phyloP scores from a whole-genome alignment of 1,284 basidiomycete genomes.

The Heliocybe sulcata region DNA sequence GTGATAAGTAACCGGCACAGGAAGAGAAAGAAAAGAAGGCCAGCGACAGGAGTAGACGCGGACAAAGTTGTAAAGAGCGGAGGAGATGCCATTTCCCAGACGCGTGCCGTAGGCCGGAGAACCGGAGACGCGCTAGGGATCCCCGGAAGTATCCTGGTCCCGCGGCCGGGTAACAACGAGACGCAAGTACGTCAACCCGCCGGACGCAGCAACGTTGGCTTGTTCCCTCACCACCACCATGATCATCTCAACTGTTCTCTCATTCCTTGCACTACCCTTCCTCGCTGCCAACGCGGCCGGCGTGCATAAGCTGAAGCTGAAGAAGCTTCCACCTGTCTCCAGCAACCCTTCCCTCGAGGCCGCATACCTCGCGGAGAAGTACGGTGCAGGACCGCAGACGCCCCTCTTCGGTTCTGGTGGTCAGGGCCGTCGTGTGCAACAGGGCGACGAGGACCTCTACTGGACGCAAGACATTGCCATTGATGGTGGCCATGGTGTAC shows the following conservation, averaged over 20 bases:
- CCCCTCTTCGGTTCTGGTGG: slow-evolving; percentile 73
- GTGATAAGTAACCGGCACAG: neutral
- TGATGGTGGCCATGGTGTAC: slow-evolving; percentile 80
- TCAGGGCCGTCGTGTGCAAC: slow-evolving; percentile 54
- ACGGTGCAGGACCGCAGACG: slow-evolving; percentile 60
- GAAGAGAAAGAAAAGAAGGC: neutral
- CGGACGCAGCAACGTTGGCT: slow-evolving; percentile 6
- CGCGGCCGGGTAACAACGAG: slow-evolving; percentile 9
- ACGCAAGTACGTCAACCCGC: slow-evolving; percentile 3
- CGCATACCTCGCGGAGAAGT: slow-evolving; percentile 85
- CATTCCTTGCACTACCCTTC: slow-evolving; percentile 62
- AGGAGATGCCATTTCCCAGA: neutral
- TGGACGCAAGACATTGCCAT: slow-evolving; percentile 77
- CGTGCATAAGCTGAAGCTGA: slow-evolving; percentile 80
- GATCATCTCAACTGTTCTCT: slow-evolving; percentile 54
- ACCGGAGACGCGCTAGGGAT: neutral
- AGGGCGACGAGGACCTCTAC: slow-evolving; percentile 51
- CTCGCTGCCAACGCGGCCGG: slow-evolving; percentile 47
- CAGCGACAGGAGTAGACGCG: too few relatives aligned
- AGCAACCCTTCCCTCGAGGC: slow-evolving; percentile 68
- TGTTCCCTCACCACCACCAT: slow-evolving; percentile 41
- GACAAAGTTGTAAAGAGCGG: neutral
- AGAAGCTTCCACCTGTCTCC: slow-evolving; percentile 64
- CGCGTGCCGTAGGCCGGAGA: neutral
- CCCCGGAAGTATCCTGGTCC: slow-evolving; percentile 2